Evolutionary conservation across 345 rosid genomes (phyloP), one percentile per base, ranked within the genome.

Genomic region (Lumnitzera racemosa): DNA sequence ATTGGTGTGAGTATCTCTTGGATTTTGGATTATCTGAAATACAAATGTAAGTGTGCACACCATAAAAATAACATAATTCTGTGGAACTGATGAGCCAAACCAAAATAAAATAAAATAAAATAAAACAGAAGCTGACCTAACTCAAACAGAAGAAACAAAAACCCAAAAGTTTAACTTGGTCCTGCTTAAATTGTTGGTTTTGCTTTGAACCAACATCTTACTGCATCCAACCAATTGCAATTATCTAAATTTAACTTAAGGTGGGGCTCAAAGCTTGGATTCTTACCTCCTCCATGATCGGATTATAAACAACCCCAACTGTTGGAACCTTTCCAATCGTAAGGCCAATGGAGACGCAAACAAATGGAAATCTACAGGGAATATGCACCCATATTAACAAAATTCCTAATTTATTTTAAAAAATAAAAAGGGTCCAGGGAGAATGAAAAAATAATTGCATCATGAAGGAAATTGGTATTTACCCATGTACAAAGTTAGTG

Each of bases 401-500:
- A 41, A 17, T 43, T 49, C 2, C 8, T 27, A 27, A 2, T 27
- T 20, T 20, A 20, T 20, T 20, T 20, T 20, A 20, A 20, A 20
- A 59, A 61, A 14, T 7, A 56, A 59, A 43, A 24, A 67, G 55
- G 13, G n/a, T 48, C 47, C 27, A 50, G 47, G 15, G 16, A 51
- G 57, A 51, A 78, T 24, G 46, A 49, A 24, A 11, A 13, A 36
- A 36, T 9, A 4, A 36, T 9, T 15, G 53, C 41, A 51, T 50
- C 57, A 23, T 15, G 46, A 49, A 24, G 13, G 58, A 53, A 12
- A 57, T 59, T 3, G 13, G 46, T 49, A 55, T 51, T 73, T 78
- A 90, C 99, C 96, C 95, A 54, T 94, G 99, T 65, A 94, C 99
- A 65, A 94, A 94, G 66, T 90, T 94, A 15, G 97, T 88, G 14